A percentile compares a stretch with the other conserved stretches of the same genome.
phyloP scores from a whole-genome alignment of 2,329 filamentous ascomycete species.

The Calcarisporium arbuscula region DNA sequence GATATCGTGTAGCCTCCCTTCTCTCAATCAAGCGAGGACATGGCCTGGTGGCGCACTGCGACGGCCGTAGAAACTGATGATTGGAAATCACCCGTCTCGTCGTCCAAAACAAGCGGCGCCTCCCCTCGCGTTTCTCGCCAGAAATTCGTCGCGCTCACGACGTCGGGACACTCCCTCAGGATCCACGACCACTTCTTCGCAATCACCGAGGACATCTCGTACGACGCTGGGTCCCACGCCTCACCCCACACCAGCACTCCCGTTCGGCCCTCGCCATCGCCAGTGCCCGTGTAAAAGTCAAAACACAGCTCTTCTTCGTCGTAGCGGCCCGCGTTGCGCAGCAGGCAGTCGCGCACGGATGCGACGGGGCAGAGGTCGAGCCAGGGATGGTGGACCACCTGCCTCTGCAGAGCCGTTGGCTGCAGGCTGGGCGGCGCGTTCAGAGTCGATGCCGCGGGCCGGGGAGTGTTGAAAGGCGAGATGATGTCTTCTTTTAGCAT shows the following conservation, averaged over 20 bases:
- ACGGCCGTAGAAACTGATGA: too few species aligned
- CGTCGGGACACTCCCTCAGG: slow-evolving; percentile 16
- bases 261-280: slow-evolving; percentile 5
- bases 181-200: slow-evolving; percentile 36
- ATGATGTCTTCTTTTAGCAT: not conserved
- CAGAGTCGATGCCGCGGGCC: not conserved
- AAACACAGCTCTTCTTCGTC: slow-evolving; percentile 13
- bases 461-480: slow-evolving; percentile 5
- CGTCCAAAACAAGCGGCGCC: slow-evolving; percentile 1
- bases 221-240: slow-evolving; percentile 34
- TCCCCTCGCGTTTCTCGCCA: slow-evolving; percentile 4
- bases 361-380: slow-evolving; percentile 9
- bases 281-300: slow-evolving; percentile 4
- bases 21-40: too few species aligned
- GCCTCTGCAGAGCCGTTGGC: slow-evolving; percentile 9
- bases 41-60: too few species aligned
- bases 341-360: slow-evolving; percentile 6
- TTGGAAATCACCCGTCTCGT: too few species aligned
- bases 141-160: slow-evolving; percentile 4
- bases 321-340: slow-evolving; percentile 1
- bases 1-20: too few species aligned
- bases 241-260: slow-evolving; percentile 41
- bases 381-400: slow-evolving; percentile 10
- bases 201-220: slow-evolving; percentile 40
- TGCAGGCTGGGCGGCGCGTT: slow-evolving; percentile 7